phyloP scores from a whole-genome alignment of 352 stramenopile species.

The Globisporangium ultimum region DNA sequence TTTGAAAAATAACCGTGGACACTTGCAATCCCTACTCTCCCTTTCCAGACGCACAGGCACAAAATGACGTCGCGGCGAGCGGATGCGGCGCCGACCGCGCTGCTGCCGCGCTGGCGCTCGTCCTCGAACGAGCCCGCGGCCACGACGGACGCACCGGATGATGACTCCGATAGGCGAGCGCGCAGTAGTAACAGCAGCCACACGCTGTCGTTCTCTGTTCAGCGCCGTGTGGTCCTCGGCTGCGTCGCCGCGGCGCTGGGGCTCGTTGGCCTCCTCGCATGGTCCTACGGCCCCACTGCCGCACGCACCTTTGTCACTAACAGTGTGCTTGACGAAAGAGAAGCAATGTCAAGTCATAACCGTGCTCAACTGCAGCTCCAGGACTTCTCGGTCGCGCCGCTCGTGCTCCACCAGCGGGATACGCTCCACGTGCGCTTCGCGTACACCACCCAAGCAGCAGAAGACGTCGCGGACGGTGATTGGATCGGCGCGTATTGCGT shows the following conservation, averaged over 20 bases:
- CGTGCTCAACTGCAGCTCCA: constrained; percentile 13
- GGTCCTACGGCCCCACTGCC: background rate
- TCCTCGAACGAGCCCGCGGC: background rate
- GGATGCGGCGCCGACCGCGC: background rate
- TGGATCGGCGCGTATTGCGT: constrained; percentile 21
- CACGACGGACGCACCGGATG: background rate
- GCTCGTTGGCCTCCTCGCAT: background rate
- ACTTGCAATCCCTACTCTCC: background rate
- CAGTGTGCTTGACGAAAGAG: background rate
- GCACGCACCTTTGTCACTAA: background rate
- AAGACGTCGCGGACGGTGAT: constrained; percentile 1
- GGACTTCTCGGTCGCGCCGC: constrained; percentile 26
- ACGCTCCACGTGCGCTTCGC: constrained; percentile 31
- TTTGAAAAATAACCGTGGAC: no score
- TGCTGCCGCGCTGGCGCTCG: constrained; percentile 10
- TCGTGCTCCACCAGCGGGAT: constrained; percentile 27
- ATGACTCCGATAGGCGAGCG: background rate
- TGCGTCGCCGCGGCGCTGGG: background rate
- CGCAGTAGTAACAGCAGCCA: background rate
- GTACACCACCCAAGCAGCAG: constrained; percentile 13
- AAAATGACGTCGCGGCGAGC: constrained; percentile 4
- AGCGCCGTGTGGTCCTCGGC: background rate
- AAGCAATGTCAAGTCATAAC: no score
- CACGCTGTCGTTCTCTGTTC: background rate
- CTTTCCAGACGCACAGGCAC: background rate